Base-by-base conservation (phyloP, 2,329 filamentous ascomycete species). In the Arthrobotrys entomopaga region DNA sequence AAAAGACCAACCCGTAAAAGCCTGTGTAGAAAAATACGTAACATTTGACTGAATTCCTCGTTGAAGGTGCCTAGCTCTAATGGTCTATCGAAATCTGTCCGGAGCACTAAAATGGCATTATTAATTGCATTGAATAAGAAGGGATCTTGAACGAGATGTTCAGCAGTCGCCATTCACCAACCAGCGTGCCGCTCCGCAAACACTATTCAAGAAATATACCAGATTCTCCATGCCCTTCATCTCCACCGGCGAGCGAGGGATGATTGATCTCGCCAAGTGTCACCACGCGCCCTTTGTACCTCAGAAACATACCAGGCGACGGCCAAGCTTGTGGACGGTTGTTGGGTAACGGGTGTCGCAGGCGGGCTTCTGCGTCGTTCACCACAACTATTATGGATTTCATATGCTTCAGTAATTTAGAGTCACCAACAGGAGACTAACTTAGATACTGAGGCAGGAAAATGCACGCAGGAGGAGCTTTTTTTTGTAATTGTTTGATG, bases 181-280 rank as follows among this genome's bases (percentile, higher is more conserved):
- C 19, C 19, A 49, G 46, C 46, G 46, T 22, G 10, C 46, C 19
- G 19, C 46, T n/a, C 46, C 46, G 11, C 19, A 49, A 22, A 49
- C 19, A n/a, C 46, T n/a, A 49, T n/a, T 49, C 46, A 19, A 49
- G n/a, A 11, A 49, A 49, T 22, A 4, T 49, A 49, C 46, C 19
- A 49, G 46, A 49, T 49, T 49, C 46, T 49, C 46, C 46, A 11
- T 49, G 46, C 19, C 46, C 46, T 20, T 49, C 46, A 3, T 49
- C 46, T 49, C 19, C 46, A n/a, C 19, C 46, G 11, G 46, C 46
- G 46, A 19, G 19, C 11, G n/a, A 49, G n/a, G 46, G 46, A 49
- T 49, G 46, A n/a, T 22, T 20, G n/a, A 49, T 49, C 15, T 49
- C 19, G 3, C 19, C 19, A 49, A n/a, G 46, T 49, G 46, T 49